Base-by-base conservation (phyloP, 83 land plant genomes). In the Diphasiastrum complanatum region DNA sequence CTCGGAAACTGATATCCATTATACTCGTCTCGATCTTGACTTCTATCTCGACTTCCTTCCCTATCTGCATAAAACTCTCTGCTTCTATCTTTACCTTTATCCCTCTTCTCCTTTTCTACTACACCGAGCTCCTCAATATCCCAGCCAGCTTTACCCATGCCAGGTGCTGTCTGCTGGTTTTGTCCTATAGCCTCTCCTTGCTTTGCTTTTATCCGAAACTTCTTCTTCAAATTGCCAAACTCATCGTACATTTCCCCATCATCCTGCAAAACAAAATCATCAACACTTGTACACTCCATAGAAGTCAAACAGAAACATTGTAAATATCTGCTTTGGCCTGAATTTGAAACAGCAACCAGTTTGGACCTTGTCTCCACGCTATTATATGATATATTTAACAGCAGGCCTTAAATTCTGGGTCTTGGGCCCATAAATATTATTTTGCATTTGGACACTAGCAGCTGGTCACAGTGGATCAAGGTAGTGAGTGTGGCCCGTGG, bases 211-310 rank as follows among this genome's bases (percentile, higher is more conserved):
- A 77, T 73, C 16, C 97, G 95, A 60, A 85, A 91, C 63, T 91
- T 85, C 70, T 91, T 91, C 68, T 91, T 91, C 25, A 91, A 77
- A 58, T 83, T 85, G 2, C 97, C 97, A 81, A 91, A 91, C 45
- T 91, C 97, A 70, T 91, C 97, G 69, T 91, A 91, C 84, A 91
- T 72, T 55, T 91, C 97, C 26, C 97, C 97, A 71, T 91, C 97
- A 73, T 91, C 97, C 97, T 91, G 79, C 40, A 36, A 43, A 47
- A 2, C 45, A 29, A 69, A 1, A 64, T 37, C 32, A 66, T 30
- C n/a, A 27, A 19, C 16, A 55, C 16, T 18, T 23, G 16, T n/a
- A 23, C 25, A 50, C 53, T 50, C 19, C 19, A n/a, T 23, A 50
- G 11, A 50, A 18, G 22, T n/a, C 22, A 23, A 14, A n/a, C n/a